Conservation (phyloP, 768 basidiomycete genomes). For the Daedaleopsis nitida region DNA sequence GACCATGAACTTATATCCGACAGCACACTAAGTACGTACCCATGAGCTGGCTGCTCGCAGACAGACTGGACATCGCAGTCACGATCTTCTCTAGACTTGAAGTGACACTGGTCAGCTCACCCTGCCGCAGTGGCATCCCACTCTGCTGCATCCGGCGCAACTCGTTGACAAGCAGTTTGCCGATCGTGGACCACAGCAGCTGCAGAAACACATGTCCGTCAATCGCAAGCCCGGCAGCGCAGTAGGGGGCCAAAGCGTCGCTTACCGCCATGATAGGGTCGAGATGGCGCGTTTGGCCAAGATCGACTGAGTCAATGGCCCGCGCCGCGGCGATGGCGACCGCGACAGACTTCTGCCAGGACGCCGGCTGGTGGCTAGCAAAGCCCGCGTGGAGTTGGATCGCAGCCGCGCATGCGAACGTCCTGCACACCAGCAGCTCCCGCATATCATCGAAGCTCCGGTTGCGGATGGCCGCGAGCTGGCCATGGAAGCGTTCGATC, state of each 20-base stretch:
- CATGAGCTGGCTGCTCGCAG: slow-evolving; percentile 26
- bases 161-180: slow-evolving; percentile 26
- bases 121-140: slow-evolving; percentile 1
- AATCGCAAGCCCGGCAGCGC: background rate
- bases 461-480: slow-evolving; percentile 9
- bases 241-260: background rate
- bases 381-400: slow-evolving; percentile 30
- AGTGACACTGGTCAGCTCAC: slow-evolving; percentile 13
- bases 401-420: slow-evolving; percentile 24
- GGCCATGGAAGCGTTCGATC: slow-evolving; percentile 20
- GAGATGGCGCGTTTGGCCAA: slow-evolving; percentile 17
- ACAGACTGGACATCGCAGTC: slow-evolving; percentile 21
- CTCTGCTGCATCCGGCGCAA: slow-evolving; percentile 12
- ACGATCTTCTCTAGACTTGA: slow-evolving; percentile 24
- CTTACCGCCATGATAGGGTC: slow-evolving; percentile 33
- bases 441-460: slow-evolving; percentile 16
- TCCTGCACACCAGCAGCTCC: slow-evolving; percentile 24
- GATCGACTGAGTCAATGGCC: slow-evolving; percentile 18
- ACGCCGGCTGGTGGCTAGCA: slow-evolving; percentile 13
- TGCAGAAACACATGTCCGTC: slow-evolving; percentile 4
- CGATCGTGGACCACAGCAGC: slow-evolving; percentile 25
- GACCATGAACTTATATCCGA: background rate
- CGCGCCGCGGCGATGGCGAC: slow-evolving; percentile 23
- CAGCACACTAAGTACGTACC: slow-evolving; percentile 15
- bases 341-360: slow-evolving; percentile 21